Conservation (phyloP, 2,329 filamentous ascomycete genomes). For the Aspergillus pseudoterreus region DNA sequence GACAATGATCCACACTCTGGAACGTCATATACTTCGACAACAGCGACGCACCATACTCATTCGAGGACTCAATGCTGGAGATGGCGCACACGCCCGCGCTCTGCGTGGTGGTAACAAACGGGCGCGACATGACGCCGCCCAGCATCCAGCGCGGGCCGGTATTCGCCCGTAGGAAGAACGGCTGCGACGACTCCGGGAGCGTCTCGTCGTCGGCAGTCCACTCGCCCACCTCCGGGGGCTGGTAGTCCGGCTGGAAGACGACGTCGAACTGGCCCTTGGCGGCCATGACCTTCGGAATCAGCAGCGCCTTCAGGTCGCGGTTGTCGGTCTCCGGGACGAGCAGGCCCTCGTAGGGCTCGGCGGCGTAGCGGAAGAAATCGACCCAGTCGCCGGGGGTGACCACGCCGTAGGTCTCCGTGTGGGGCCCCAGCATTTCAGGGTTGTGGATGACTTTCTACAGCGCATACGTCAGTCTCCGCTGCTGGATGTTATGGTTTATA, state of each 20-base stretch:
- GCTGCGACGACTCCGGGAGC: slow-evolving; percentile 23
- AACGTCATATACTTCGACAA: slow-evolving; percentile 44
- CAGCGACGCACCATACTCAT: slow-evolving; percentile 33
- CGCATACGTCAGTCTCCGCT: background rate
- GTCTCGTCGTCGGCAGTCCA: slow-evolving; percentile 24
- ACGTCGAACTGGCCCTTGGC: slow-evolving; percentile 56
- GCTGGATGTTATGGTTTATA: no score
- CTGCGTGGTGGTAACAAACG: slow-evolving; percentile 49
- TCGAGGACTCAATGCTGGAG: slow-evolving; percentile 47
- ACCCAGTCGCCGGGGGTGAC: slow-evolving; percentile 58
- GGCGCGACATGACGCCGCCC: slow-evolving; percentile 34
- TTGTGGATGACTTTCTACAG: slow-evolving; percentile 51
- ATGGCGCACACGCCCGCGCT: slow-evolving; percentile 51
- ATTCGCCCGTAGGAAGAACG: slow-evolving; percentile 53
- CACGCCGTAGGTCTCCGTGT: slow-evolving; percentile 53
- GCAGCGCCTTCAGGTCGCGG: slow-evolving; percentile 48
- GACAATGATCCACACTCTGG: slow-evolving; percentile 49
- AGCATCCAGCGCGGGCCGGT: slow-evolving; percentile 34
- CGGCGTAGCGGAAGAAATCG: slow-evolving; percentile 58
- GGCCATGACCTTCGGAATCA: slow-evolving; percentile 55
- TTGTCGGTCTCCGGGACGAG: slow-evolving; percentile 51
- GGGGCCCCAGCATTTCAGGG: slow-evolving; percentile 52
- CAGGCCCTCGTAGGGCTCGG: slow-evolving; percentile 49
- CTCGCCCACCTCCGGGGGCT: slow-evolving; percentile 38
- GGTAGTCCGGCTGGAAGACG: slow-evolving; percentile 49